Conservation (phyloP, 345 rosid genomes). For the Gossypium mustelinum region DNA sequence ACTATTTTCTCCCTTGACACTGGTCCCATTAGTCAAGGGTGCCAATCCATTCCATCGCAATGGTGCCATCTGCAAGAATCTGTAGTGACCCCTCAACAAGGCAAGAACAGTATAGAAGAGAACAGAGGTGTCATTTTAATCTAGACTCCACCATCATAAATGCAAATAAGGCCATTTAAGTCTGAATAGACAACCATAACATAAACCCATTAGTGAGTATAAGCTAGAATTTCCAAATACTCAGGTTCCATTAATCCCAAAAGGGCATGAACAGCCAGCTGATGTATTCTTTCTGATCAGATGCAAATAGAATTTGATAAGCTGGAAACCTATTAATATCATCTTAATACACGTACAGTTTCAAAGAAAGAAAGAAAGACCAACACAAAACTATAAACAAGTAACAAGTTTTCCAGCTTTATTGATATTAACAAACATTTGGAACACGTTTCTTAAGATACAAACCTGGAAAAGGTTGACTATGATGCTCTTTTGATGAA, state of each 20-base stretch:
- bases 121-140: no score
- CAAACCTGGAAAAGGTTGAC: slow-evolving; percentile 54
- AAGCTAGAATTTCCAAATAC: not conserved
- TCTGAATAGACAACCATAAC: no score
- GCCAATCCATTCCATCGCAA: not conserved
- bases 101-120: no score
- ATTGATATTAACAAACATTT: not conserved
- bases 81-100: not conserved
- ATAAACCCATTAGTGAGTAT: no score
- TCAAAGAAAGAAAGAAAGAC: not conserved
- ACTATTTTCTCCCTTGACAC: no score
- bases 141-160: no score
- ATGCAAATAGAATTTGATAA: not conserved
- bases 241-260: not conserved
- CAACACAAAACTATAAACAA: not conserved
- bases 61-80: not conserved
- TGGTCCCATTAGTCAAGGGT: no score
- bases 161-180: no score
- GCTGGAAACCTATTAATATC: not conserved
- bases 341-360: not conserved
- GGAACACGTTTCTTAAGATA: slow-evolving; percentile 10
- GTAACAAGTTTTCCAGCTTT: not conserved
- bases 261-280: not conserved
- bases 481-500: slow-evolving; percentile 43
- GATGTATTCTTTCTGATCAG: not conserved